Conservation (phyloP, 345 rosid species). For the Eucalyptus leucophloia region DNA sequence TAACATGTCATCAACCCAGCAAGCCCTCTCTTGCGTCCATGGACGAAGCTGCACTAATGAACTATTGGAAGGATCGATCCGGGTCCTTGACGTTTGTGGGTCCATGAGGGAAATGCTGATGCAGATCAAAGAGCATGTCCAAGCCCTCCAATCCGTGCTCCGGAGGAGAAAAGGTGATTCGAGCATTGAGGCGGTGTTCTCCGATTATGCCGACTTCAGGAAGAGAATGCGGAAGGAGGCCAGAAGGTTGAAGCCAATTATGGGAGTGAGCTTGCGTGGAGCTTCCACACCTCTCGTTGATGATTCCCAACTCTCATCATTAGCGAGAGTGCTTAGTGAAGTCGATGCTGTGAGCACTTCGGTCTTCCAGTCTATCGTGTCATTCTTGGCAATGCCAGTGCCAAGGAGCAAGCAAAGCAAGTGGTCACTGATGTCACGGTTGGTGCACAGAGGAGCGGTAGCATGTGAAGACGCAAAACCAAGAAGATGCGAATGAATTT, state of each 20-base stretch:
- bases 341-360: slow-evolving; percentile 17
- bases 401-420: slow-evolving; percentile 12
- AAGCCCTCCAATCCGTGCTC: slow-evolving; percentile 38
- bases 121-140: slow-evolving; percentile 35
- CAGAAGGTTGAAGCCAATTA: slow-evolving; percentile 6
- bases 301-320: slow-evolving; percentile 19
- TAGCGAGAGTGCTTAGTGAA: slow-evolving; percentile 26
- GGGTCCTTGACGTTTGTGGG: slow-evolving; percentile 50
- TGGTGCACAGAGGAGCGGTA: slow-evolving; percentile 16
- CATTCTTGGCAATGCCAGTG: slow-evolving; percentile 16
- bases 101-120: slow-evolving; percentile 34
- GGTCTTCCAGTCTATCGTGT: slow-evolving; percentile 33
- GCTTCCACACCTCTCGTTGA: background rate
- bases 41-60: slow-evolving; percentile 18
- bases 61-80: slow-evolving; percentile 48
- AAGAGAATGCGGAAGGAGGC: slow-evolving; percentile 46
- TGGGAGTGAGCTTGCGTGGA: background rate
- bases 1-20: slow-evolving; percentile 34
- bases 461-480: slow-evolving; percentile 17
- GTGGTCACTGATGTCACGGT: slow-evolving; percentile 33
- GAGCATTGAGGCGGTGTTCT: slow-evolving; percentile 6
- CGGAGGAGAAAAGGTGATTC: slow-evolving; percentile 43
- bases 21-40: slow-evolving; percentile 16
- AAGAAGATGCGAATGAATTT: slow-evolving; percentile 24
- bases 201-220: slow-evolving; percentile 15